phyloP scores from a whole-genome alignment of 768 basidiomycete genomes.

The Kwoniella europaea region DNA sequence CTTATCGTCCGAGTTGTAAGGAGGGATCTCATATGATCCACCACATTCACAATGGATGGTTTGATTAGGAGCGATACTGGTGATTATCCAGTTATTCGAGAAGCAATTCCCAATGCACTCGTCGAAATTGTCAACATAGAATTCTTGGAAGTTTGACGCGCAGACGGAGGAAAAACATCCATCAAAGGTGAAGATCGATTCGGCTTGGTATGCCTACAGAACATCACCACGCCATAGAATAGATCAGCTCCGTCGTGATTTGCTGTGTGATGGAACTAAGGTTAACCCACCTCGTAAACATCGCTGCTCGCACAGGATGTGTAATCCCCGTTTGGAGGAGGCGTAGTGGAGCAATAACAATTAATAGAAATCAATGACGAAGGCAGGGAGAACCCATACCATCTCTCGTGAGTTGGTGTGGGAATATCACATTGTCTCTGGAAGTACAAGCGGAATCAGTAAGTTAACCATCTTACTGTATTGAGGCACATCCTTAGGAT shows the following conservation, averaged over 20 bases:
- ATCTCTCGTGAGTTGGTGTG: neutral
- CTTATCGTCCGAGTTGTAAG: neutral
- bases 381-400: neutral
- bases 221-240: neutral
- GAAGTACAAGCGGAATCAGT: too few relatives aligned
- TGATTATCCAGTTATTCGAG: neutral
- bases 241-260: neutral
- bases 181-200: neutral
- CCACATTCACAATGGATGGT: neutral
- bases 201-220: neutral
- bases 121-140: neutral
- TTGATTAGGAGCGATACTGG: neutral
- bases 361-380: neutral
- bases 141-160: neutral
- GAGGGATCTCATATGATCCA: neutral
- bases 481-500: too few relatives aligned
- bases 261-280: neutral
- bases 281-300: neutral
- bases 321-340: neutral
- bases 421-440: neutral
- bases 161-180: neutral
- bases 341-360: neutral
- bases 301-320: neutral
- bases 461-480: too few relatives aligned
- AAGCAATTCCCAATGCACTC: neutral